Conservation (phyloP, 108 stramenopile species). For the Nitzschia sp. region DNA sequence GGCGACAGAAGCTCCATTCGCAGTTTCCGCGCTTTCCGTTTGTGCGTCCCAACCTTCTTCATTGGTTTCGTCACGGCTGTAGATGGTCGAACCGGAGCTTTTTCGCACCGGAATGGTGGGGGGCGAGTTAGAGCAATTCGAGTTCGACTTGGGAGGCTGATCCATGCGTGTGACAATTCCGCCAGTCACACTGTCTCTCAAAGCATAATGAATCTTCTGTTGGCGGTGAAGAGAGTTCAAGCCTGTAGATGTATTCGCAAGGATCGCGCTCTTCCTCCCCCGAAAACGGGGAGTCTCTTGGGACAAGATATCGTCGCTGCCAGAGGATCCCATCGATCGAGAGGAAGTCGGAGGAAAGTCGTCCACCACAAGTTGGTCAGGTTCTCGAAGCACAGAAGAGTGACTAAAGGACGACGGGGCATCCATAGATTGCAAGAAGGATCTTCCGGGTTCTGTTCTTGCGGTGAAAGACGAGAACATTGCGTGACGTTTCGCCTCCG, state of each 20-base stretch:
- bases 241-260: background rate
- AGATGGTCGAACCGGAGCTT: background rate
- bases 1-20: background rate
- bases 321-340: background rate
- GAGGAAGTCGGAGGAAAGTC: background rate
- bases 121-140: background rate
- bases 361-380: background rate
- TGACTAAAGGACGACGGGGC: background rate
- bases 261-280: background rate
- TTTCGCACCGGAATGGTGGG: background rate
- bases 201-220: background rate
- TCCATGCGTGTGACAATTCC: background rate
- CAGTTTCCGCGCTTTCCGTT: background rate
- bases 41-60: background rate
- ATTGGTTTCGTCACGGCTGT: background rate
- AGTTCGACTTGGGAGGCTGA: conserved; percentile 4
- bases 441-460: background rate
- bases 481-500: background rate
- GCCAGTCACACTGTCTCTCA: background rate
- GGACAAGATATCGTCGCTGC: background rate
- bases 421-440: background rate
- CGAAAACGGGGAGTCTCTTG: background rate
- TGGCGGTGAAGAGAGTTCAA: background rate
- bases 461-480: background rate
- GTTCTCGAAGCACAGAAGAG: background rate